phyloP scores from a whole-genome alignment of 129 eudicot species.

The Apium graveolens region DNA sequence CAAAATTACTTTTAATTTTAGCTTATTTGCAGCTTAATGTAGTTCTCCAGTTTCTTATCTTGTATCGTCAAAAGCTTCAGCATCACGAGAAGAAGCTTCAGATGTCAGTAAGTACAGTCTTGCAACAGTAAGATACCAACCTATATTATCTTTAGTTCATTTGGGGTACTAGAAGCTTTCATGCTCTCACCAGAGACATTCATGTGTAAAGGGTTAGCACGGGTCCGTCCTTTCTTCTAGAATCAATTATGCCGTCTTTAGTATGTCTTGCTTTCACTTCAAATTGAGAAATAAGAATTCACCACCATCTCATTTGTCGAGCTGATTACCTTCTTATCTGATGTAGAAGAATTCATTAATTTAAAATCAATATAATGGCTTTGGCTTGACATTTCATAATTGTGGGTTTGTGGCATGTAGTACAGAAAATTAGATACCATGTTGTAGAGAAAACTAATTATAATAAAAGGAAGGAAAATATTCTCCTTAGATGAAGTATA shows the following conservation, averaged over 20 bases:
- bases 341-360: background rate
- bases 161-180: background rate
- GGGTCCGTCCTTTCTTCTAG: too few species aligned
- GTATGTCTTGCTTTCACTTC: background rate
- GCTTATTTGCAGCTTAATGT: slow-evolving; percentile 59
- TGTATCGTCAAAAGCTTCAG: slow-evolving; percentile 60
- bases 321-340: background rate
- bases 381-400: background rate
- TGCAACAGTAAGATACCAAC: background rate
- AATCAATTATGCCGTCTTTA: too few species aligned
- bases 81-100: slow-evolving; percentile 67
- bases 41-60: slow-evolving; percentile 39
- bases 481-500: background rate
- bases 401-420: background rate
- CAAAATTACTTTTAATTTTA: slow-evolving; percentile 22
- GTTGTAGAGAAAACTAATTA: background rate
- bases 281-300: background rate
- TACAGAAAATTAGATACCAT: background rate
- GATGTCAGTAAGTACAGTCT: slow-evolving; percentile 53
- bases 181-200: background rate
- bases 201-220: background rate
- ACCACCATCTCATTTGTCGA: background rate
- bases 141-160: background rate
- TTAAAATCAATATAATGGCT: too few species aligned
- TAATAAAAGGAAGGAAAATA: background rate